phyloP scores from a whole-genome alignment of 805 yeast genomes.

The Candida sphagnicola region DNA sequence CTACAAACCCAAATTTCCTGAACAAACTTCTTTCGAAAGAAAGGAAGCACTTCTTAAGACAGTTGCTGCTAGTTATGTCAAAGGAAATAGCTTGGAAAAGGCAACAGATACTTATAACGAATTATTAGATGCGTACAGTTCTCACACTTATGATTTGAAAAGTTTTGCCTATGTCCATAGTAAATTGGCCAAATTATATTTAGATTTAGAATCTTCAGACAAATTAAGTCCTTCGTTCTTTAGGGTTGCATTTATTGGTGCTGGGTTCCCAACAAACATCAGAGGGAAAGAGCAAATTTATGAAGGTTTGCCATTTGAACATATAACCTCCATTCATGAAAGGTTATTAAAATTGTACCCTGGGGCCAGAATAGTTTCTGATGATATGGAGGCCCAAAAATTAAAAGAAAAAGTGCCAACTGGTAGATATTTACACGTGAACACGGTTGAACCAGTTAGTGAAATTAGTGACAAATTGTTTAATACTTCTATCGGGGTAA shows the following conservation, averaged over 20 bases:
- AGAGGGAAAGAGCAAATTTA: slow-evolving; percentile 75
- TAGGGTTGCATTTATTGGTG: slow-evolving; percentile 76
- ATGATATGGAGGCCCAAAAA: slow-evolving; percentile 53
- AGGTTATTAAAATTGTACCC: slow-evolving; percentile 72
- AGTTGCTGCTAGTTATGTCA: slow-evolving; percentile 65
- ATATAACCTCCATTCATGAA: slow-evolving; percentile 76
- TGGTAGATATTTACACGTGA: slow-evolving; percentile 72
- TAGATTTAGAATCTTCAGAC: slow-evolving; percentile 62
- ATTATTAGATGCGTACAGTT: slow-evolving; percentile 68
- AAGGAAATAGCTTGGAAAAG: slow-evolving; percentile 72
- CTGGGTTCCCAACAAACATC: slow-evolving; percentile 75
- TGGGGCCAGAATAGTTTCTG: slow-evolving; percentile 69
- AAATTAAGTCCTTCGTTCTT: slow-evolving; percentile 74
- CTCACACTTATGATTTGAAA: slow-evolving; percentile 67
- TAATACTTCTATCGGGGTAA: slow-evolving; percentile 55
- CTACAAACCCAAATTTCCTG: slow-evolving; percentile 68
- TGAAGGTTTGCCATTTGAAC: slow-evolving; percentile 86
- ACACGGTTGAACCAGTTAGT: slow-evolving; percentile 66
- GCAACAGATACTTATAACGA: slow-evolving; percentile 79
- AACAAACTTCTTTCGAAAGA: slow-evolving; percentile 75
- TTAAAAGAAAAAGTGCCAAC: slow-evolving; percentile 49
- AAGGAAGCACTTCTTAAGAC: slow-evolving; percentile 67
- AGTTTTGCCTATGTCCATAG: slow-evolving; percentile 71
- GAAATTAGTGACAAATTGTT: slow-evolving; percentile 45
- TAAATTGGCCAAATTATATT: slow-evolving; percentile 64